A percentile compares a stretch with the other conserved stretches of the same genome.
These are phyloP conservation scores for Penicillium sp. DNA, from an alignment of 2,329 filamentous ascomycete species.

Conservation along the genomic window DNA sequence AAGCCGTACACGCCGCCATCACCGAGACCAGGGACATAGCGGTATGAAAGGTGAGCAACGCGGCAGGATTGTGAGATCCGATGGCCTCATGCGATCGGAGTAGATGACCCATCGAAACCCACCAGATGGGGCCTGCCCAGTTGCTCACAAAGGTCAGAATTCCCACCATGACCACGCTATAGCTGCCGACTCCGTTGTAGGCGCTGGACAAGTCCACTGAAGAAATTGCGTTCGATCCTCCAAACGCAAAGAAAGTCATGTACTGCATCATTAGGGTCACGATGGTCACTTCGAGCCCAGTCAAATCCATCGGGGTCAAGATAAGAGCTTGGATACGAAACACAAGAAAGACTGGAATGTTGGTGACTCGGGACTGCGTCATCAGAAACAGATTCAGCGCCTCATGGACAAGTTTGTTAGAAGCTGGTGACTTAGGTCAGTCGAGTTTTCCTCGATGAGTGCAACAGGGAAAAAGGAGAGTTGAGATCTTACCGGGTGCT, in stretches of 20 bases:
- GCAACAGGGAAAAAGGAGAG: not conserved
- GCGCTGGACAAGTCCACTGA: slow-evolving; percentile 92
- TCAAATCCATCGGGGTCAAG: slow-evolving; percentile 45
- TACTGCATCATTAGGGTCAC: slow-evolving; percentile 77
- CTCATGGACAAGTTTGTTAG: slow-evolving; percentile 53
- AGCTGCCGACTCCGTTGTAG: slow-evolving; percentile 85
- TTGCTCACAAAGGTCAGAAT: slow-evolving; percentile 83
- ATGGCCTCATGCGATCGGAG: slow-evolving; percentile 21
- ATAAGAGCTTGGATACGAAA: slow-evolving; percentile 64
- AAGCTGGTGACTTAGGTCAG: slow-evolving; percentile 12
- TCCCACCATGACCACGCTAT: slow-evolving; percentile 79
- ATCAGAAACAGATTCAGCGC: slow-evolving; percentile 76
- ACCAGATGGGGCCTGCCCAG: slow-evolving; percentile 90
- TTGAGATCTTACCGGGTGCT: slow-evolving; percentile 17
- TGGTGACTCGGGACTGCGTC: slow-evolving; percentile 82
- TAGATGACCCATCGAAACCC: slow-evolving; percentile 63
- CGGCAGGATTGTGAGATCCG: slow-evolving; percentile 50
- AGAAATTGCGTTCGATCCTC: slow-evolving; percentile 91
- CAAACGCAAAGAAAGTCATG: slow-evolving; percentile 83
- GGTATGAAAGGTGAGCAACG: slow-evolving; percentile 69
- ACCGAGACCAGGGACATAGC: slow-evolving; percentile 67
- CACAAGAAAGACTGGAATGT: slow-evolving; percentile 80
- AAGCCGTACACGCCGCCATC: slow-evolving; percentile 81
- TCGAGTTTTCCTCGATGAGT: not conserved
- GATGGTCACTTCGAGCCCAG: slow-evolving; percentile 61